Base-by-base conservation (phyloP, 306 rosid species). In the Boehmeria nivea region DNA sequence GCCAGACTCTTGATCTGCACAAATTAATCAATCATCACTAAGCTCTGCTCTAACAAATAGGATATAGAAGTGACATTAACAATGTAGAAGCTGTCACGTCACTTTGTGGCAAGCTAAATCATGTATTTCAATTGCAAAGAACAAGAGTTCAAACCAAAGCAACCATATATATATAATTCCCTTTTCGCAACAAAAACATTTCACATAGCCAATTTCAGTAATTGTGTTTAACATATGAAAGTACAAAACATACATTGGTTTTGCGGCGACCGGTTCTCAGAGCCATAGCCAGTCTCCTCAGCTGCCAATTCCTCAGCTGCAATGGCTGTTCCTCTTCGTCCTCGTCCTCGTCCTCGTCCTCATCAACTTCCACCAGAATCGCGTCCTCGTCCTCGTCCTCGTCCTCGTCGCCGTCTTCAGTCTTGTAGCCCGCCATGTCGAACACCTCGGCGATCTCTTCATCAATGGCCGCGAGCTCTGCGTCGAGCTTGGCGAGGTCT, bases 1-100 rank as follows among this genome's bases (percentile, higher is more conserved):
- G 99, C 95, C 55, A 87, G 96, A 65, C 36, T 75, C 66, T 84
- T 91, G 42, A 91, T 82, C 99, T 91, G 89, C 71, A 58, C 38
- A 43, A 50, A 50, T 49, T 33, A 18, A 54, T 12, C 8, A 54
- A 8, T 33, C 7, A 31, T 3, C 8, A 34, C 16, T 31, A 11
- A 27, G 12, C 12, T 25, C 20, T n/a, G n/a, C n/a, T n/a, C n/a
- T n/a, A n/a, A n/a, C n/a, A n/a, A n/a, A n/a, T n/a, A 20, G 27
- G 24, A 47, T 4, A 47, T n/a, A 47, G 3, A 12, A 47, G 27
- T 28, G 12, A 47, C 23, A 47, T 21, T 21, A 21, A 16, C n/a
- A 45, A 3, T 47, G 26, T 19, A 47, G 28, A 8, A 47, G n/a
- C 27, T 4, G 52, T 22, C 24, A 46, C 23, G 11, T n/a, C n/a